A percentile compares a stretch with the other conserved stretches of the same genome.
These are phyloP conservation scores for Neurospora sp. DNA, from an alignment of 495 filamentous ascomycete species.

Conservation along the genomic window DNA sequence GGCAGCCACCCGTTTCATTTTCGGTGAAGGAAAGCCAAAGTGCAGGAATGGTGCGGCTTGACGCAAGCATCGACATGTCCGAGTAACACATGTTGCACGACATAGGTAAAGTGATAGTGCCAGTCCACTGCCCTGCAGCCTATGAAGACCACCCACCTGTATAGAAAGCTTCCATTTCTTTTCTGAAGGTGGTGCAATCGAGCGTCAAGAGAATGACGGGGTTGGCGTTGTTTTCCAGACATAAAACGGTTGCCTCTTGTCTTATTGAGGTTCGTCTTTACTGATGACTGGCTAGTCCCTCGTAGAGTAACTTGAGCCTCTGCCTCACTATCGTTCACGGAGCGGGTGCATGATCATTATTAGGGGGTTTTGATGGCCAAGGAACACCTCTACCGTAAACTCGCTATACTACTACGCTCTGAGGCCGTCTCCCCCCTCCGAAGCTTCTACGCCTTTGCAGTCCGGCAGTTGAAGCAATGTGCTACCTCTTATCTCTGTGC, in stretches of 20 bases:
- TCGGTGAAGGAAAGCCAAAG: not conserved
- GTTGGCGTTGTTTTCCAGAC: not conserved
- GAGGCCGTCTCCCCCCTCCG: not conserved
- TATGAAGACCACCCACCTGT: not conserved
- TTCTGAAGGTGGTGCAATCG: not conserved
- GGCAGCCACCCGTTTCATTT: not conserved
- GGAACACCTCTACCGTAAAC: not conserved
- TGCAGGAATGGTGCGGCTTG: not conserved
- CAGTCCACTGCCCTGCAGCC: not conserved
- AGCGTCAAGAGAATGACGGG: not conserved
- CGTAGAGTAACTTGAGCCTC: not conserved
- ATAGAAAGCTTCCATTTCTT: not conserved
- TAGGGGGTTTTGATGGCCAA: not conserved
- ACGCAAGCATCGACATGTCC: not conserved
- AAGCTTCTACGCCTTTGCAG: not conserved
- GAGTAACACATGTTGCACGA: not conserved
- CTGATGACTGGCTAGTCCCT: not conserved
- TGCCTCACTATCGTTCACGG: not conserved
- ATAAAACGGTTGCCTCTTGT: not conserved
- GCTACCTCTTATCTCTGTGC: not conserved
- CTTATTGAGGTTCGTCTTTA: not conserved
- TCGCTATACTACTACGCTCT: not conserved
- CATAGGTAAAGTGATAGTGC: not conserved
- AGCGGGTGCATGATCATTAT: not conserved
- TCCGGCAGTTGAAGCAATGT: not conserved